phyloP scores from a whole-genome alignment of 768 basidiomycete species.

The Calocera cornea region DNA sequence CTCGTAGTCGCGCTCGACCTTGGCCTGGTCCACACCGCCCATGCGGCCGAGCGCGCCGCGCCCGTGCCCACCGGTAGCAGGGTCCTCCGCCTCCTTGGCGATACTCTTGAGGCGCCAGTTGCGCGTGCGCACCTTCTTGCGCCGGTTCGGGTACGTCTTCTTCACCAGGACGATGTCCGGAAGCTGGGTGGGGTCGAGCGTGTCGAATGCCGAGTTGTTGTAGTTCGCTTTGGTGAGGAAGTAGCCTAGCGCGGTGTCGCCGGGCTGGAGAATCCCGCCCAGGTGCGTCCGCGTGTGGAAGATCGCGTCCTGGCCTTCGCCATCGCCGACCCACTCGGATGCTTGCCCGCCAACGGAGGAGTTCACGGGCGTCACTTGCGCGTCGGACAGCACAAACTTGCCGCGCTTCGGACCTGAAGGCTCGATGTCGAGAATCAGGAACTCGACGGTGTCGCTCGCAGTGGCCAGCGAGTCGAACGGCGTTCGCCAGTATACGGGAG shows the following conservation, averaged over 20 bases:
- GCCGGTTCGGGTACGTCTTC: constrained; percentile 85
- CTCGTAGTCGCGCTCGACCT: constrained; percentile 96
- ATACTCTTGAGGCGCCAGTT: constrained; percentile 86
- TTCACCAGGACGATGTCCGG: constrained; percentile 89
- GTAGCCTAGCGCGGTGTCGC: constrained; percentile 86
- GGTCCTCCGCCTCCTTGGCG: constrained; percentile 80
- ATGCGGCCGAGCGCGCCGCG: constrained; percentile 79
- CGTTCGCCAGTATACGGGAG: constrained; percentile 77
- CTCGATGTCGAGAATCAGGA: constrained; percentile 89
- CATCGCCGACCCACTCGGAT: constrained; percentile 54
- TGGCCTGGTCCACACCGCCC: constrained; percentile 80
- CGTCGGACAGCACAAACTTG: constrained; percentile 73
- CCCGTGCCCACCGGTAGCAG: constrained; percentile 28
- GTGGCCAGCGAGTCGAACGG: constrained; percentile 77
- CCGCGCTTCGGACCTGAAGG: constrained; percentile 57
- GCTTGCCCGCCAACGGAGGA: constrained; percentile 39
- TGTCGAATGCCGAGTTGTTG: constrained; percentile 77
- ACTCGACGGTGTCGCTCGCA: constrained; percentile 79
- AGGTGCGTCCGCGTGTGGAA: constrained; percentile 95
- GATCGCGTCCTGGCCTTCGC: constrained; percentile 55
- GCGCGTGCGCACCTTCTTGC: constrained; percentile 78
- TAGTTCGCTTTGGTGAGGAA: constrained; percentile 80
- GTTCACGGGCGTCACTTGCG: constrained; percentile 76
- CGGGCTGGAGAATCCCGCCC: constrained; percentile 84
- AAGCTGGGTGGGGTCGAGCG: constrained; percentile 45